Conservation (phyloP, 2,329 filamentous ascomycete species). For the Raffaelea ambrosiae region DNA sequence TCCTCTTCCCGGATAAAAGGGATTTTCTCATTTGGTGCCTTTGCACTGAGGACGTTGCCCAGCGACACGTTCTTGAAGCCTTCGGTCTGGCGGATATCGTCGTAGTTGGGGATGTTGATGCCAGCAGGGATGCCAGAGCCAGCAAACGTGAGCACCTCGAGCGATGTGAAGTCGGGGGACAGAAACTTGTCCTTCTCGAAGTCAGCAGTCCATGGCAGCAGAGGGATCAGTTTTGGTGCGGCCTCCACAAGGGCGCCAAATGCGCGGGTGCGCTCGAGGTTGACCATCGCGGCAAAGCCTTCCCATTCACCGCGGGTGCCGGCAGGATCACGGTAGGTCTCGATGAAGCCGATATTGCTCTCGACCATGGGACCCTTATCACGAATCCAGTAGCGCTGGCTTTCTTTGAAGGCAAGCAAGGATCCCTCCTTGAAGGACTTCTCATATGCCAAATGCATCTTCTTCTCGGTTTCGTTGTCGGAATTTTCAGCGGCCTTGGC, state of each 20-base stretch:
- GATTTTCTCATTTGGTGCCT: slow-evolving; percentile 84
- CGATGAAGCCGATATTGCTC: slow-evolving; percentile 75
- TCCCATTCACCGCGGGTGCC: slow-evolving; percentile 80
- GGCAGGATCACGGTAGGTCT: slow-evolving; percentile 77
- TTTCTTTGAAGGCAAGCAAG: slow-evolving; percentile 69
- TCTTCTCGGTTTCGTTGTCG: slow-evolving; percentile 64
- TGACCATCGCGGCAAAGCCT: slow-evolving; percentile 75
- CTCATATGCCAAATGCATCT: slow-evolving; percentile 66
- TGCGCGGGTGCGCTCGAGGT: slow-evolving; percentile 79
- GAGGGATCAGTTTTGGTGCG: slow-evolving; percentile 75
- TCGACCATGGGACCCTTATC: slow-evolving; percentile 76
- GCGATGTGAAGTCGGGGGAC: slow-evolving; percentile 88
- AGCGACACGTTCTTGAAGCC: slow-evolving; percentile 93
- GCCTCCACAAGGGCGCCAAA: slow-evolving; percentile 79
- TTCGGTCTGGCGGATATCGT: slow-evolving; percentile 70
- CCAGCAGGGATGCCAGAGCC: slow-evolving; percentile 59
- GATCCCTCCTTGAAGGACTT: slow-evolving; percentile 69
- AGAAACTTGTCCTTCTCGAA: slow-evolving; percentile 97
- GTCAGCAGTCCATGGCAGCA: slow-evolving; percentile 76
- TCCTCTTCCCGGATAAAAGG: slow-evolving; percentile 81
- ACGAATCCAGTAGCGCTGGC: slow-evolving; percentile 72
- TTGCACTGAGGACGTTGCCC: slow-evolving; percentile 85
- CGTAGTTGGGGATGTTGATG: slow-evolving; percentile 64
- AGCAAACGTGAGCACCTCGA: slow-evolving; percentile 82
- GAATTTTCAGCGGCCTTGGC: slow-evolving; percentile 60